Evolutionary conservation across 108 stramenopile species (phyloP), one percentile per base, ranked within the genome.

Genomic region (Mediolabrus comicus): DNA sequence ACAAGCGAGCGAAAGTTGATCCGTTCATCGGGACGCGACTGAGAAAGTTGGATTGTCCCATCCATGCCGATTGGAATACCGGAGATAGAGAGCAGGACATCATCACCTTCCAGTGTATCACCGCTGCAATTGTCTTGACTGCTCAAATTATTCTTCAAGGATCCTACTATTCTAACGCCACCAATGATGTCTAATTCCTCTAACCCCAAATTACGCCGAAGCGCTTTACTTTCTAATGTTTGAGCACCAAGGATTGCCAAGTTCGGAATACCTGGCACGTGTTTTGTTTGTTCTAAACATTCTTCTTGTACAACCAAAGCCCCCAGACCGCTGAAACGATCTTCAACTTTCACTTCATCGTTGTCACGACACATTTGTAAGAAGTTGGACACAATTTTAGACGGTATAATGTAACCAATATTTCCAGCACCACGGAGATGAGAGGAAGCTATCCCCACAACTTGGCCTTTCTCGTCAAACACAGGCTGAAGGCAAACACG

Each of bases 351-450:
- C 16, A 62, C 74, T 28, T 75, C 74, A 49, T 65, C 41, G 27
- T 74, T 71, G 29, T 75, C 79, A 13, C 11, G 10, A 52, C 72
- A 67, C 79, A 79, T 79, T 57, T 49, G 35, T n/a, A 83, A 16
- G 19, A 87, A 86, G 30, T 83, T 68, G 34, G 54, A 46, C 5
- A 85, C 72, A 41, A 89, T 76, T 41, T 81, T 74, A 24, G 69
- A 69, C 13, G 87, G 87, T 13, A 87, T 81, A 49, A 87, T 85
- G 81, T 86, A 86, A 10, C 87, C 87, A 25, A 86, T 88, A 29
- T 90, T 90, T 33, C 69, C 59, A 11, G 70, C 81, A 46, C 67
- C 74, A 4, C 63, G 65, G 22, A 88, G 71, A 36, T 55, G 59
- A 30, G 84, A 80, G 34, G 77, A 78, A n/a, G 88, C 85, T 31